Percentiles rank a stretch among this genome's conserved stretches.
Evolutionary conservation across 2,329 filamentous ascomycete genomes (phyloP).

Genomic region (Colletotrichum graminicola): DNA sequence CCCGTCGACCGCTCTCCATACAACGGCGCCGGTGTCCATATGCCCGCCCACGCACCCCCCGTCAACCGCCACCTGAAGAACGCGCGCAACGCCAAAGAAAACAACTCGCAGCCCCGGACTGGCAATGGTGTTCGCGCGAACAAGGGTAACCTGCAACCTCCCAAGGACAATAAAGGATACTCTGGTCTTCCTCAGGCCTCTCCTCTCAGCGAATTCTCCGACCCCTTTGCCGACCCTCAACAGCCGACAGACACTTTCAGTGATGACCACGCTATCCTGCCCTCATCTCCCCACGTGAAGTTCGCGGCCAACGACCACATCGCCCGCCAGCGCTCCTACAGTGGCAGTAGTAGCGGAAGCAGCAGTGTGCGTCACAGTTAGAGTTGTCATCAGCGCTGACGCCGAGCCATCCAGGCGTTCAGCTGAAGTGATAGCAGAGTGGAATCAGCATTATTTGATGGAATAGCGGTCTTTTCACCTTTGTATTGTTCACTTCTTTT

Average conservation of each 20-base stretch:
- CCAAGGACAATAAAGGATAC: conserved; percentile 17
- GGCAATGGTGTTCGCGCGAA: conserved; percentile 25
- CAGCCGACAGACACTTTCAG: conserved; percentile 5
- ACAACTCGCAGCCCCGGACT: conserved; percentile 4
- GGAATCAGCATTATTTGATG: conserved; percentile 8
- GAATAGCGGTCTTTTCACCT: conserved; percentile 22
- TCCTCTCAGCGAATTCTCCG: not conserved
- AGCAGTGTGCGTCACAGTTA: conserved; percentile 9
- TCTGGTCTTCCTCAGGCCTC: conserved; percentile 24
- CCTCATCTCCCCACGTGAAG: conserved; percentile 23
- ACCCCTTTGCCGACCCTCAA: conserved; percentile 33
- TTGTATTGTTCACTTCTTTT: not conserved
- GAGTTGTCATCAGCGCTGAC: not conserved
- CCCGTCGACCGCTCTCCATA: conserved; percentile 20
- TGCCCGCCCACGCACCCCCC: conserved; percentile 22
- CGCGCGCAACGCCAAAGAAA: conserved; percentile 24
- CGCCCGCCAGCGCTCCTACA: not conserved
- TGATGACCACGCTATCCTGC: conserved; percentile 8
- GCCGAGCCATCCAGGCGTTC: not conserved
- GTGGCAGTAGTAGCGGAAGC: conserved; percentile 17
- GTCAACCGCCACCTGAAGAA: conserved; percentile 37
- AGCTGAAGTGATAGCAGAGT: not conserved
- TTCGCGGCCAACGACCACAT: conserved; percentile 30
- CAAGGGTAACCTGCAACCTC: conserved; percentile 10
- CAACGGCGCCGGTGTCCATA: conserved; percentile 26